These are phyloP conservation scores for Tagetes erecta DNA, from an alignment of 129 eudicot genomes.

Conservation along the genomic window DNA sequence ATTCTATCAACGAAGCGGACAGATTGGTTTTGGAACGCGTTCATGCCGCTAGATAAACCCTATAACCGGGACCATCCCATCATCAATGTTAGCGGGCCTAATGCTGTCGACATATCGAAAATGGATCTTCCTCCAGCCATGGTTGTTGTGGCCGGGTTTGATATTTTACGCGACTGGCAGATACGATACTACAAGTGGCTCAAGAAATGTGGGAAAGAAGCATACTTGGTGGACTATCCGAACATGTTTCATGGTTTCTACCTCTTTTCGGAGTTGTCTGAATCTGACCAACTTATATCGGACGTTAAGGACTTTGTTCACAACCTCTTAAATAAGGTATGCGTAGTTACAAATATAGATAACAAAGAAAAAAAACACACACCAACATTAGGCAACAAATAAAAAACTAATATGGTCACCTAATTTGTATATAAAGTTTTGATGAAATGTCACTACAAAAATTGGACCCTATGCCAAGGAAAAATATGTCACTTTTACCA, in stretches of 20 bases:
- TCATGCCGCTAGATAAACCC: constrained; percentile 27
- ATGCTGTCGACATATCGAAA: constrained; percentile 26
- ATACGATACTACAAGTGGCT: constrained; percentile 34
- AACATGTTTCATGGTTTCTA: constrained; percentile 35
- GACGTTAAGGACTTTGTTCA: constrained; percentile 28
- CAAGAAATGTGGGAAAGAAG: constrained; percentile 29
- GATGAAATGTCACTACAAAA: no score
- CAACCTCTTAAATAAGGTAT: constrained; percentile 9
- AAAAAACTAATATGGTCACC: no score
- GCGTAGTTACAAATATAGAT: neutral
- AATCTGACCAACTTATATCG: constrained; percentile 19
- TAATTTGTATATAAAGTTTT: no score
- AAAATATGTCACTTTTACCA: no score
- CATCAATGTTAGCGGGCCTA: constrained; percentile 32
- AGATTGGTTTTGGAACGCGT: constrained; percentile 30
- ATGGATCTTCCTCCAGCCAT: constrained; percentile 28
- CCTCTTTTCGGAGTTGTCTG: constrained; percentile 26
- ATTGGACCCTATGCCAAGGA: no score
- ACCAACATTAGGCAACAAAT: no score
- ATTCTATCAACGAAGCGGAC: constrained; percentile 18
- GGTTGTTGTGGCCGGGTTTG: constrained; percentile 32
- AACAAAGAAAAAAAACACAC: no score
- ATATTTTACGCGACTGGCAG: constrained; percentile 35
- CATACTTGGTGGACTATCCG: constrained; percentile 36
- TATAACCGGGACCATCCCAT: constrained; percentile 25